phyloP scores from a whole-genome alignment of 352 stramenopile genomes.

The Phytophthora colocasiae region DNA sequence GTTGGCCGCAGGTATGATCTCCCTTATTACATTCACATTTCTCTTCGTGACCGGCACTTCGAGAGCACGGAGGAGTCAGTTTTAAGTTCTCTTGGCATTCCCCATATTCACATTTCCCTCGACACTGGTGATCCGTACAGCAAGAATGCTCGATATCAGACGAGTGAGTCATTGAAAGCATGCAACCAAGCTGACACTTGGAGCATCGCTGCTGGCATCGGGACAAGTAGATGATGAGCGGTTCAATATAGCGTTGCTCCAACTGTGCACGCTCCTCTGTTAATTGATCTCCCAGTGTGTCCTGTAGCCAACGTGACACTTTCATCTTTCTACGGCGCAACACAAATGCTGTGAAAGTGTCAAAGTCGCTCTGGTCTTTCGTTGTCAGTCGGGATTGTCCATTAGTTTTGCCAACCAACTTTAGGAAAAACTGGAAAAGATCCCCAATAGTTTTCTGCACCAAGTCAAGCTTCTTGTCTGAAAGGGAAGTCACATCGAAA shows the following conservation, averaged over 20 bases:
- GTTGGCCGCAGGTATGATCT: slow-evolving; percentile 59
- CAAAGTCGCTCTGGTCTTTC: slow-evolving; percentile 30
- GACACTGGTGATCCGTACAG: slow-evolving; percentile 50
- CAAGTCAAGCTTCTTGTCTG: background rate
- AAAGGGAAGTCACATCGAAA: slow-evolving; percentile 26
- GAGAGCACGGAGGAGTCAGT: slow-evolving; percentile 35
- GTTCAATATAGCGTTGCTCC: slow-evolving; percentile 12
- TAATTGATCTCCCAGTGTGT: slow-evolving; percentile 21
- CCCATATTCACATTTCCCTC: slow-evolving; percentile 45
- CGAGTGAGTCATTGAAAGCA: slow-evolving; percentile 47
- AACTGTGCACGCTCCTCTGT: slow-evolving; percentile 20
- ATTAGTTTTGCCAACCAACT: slow-evolving; percentile 5
- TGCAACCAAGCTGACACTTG: slow-evolving; percentile 61
- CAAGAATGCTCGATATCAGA: slow-evolving; percentile 49
- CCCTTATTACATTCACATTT: slow-evolving; percentile 61
- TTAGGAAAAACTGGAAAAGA: slow-evolving; percentile 11
- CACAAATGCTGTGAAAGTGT: slow-evolving; percentile 35
- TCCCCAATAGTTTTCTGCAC: slow-evolving; percentile 9
- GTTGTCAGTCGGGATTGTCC: slow-evolving; percentile 7
- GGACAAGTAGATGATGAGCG: slow-evolving; percentile 31
- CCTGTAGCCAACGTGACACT: slow-evolving; percentile 24
- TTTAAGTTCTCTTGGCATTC: slow-evolving; percentile 23
- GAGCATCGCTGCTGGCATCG: slow-evolving; percentile 58
- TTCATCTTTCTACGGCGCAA: slow-evolving; percentile 36
- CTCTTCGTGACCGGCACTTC: slow-evolving; percentile 58